Evolutionary conservation across 1,139 yeast species (phyloP).

Genomic region (Candida smagusa): DNA sequence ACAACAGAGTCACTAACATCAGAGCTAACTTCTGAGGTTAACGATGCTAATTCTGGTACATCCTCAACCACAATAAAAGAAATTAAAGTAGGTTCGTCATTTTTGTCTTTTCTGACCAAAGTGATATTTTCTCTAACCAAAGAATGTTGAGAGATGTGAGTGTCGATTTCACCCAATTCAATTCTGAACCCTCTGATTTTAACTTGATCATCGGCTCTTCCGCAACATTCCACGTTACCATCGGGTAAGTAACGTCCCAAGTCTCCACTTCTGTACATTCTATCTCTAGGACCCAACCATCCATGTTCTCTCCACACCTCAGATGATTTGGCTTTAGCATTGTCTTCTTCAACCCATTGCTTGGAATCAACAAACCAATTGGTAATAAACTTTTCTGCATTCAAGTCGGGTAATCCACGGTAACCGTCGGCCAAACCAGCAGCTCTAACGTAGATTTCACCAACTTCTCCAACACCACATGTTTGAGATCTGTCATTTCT

Average conservation of each 20-base stretch:
- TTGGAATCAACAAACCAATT: conserved; percentile 80
- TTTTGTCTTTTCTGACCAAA: conserved; percentile 87
- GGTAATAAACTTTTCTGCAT: conserved; percentile 78
- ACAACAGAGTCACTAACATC: conserved; percentile 62
- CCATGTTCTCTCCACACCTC: conserved; percentile 74
- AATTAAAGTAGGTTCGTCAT: conserved; percentile 86
- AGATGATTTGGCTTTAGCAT: conserved; percentile 27
- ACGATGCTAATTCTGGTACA: conserved; percentile 51
- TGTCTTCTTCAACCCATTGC: conserved; percentile 59
- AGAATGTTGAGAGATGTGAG: conserved; percentile 91
- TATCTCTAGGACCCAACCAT: conserved; percentile 93
- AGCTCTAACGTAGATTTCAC: conserved; percentile 97
- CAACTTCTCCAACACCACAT: conserved; percentile 98
- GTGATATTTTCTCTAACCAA: conserved; percentile 89
- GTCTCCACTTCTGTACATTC: conserved; percentile 96
- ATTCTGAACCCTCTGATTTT: conserved; percentile 98
- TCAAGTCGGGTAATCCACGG: conserved; percentile 84
- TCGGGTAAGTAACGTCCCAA: conserved; percentile 94
- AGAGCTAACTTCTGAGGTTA: conserved; percentile 38
- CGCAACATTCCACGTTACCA: conserved; percentile 97
- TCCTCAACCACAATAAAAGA: conserved; percentile 89
- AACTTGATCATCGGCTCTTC: conserved; percentile 98
- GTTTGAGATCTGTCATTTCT: conserved; percentile 82
- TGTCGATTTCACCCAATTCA: conserved; percentile 96
- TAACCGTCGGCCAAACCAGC: conserved; percentile 98